A percentile compares a stretch with the other conserved stretches of the same genome.
These are phyloP conservation scores for Endothia cerciana DNA, from an alignment of 2,329 filamentous ascomycete species.

Conservation along the genomic window DNA sequence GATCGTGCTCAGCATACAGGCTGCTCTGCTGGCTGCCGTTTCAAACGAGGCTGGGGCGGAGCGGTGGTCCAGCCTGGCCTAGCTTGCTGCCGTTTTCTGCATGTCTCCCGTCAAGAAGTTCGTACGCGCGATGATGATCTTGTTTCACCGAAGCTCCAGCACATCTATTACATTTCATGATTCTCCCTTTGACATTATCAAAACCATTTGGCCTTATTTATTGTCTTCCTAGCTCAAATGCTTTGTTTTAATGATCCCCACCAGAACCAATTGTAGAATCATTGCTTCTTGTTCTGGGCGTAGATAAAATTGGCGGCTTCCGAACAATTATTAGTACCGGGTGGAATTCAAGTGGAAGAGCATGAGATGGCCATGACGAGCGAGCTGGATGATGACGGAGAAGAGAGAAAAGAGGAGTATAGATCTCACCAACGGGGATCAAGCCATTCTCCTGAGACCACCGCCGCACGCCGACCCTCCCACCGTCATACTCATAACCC, in stretches of 20 bases:
- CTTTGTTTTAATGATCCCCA: not conserved
- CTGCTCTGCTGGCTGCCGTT: too few relatives aligned
- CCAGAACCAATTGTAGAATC: conserved; percentile 17
- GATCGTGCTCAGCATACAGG: too few relatives aligned
- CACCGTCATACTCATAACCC: conserved; percentile 42
- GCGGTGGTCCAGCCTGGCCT: too few relatives aligned
- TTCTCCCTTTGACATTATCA: too few relatives aligned
- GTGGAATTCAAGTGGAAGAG: not conserved
- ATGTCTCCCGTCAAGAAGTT: too few relatives aligned
- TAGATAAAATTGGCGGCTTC: conserved; percentile 48
- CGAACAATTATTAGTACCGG: conserved; percentile 20
- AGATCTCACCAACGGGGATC: conserved; percentile 42
- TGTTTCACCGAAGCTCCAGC: too few relatives aligned
- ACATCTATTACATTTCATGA: too few relatives aligned
- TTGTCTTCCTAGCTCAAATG: too few relatives aligned
- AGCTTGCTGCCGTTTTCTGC: too few relatives aligned
- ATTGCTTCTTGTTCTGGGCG: conserved; percentile 44
- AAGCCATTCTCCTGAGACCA: conserved; percentile 48
- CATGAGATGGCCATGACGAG: not conserved
- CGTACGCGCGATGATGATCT: too few relatives aligned
- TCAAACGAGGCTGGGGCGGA: too few relatives aligned
- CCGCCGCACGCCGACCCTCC: conserved; percentile 42
- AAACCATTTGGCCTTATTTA: too few relatives aligned
- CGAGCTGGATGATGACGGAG: not conserved
- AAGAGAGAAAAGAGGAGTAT: not conserved